Evolutionary conservation across 2,329 filamentous ascomycete genomes (phyloP).

Genomic region (Macrophomina pseudophaseolina): DNA sequence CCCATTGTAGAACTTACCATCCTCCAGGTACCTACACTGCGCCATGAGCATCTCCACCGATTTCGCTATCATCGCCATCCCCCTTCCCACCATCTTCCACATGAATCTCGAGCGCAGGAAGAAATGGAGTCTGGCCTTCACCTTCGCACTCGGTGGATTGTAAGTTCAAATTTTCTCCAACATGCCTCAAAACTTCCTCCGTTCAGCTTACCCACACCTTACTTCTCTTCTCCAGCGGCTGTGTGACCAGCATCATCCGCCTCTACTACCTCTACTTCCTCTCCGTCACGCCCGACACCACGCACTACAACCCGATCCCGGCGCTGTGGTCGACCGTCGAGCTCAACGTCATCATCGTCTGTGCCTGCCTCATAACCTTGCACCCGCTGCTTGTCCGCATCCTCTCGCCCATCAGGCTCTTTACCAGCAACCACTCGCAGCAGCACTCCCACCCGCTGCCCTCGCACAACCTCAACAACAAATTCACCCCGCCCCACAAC

Average conservation of each 20-base stretch:
- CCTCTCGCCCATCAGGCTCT: not conserved
- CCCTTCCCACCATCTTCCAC: slow-evolving; percentile 30
- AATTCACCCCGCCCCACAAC: not conserved
- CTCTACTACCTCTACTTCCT: slow-evolving; percentile 34
- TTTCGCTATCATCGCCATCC: slow-evolving; percentile 8
- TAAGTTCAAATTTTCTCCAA: slow-evolving; percentile 28
- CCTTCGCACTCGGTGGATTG: slow-evolving; percentile 41
- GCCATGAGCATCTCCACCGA: slow-evolving; percentile 13
- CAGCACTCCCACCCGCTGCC: not conserved
- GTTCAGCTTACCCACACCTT: not conserved
- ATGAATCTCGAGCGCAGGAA: slow-evolving; percentile 33
- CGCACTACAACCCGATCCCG: slow-evolving; percentile 37
- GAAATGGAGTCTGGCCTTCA: slow-evolving; percentile 36
- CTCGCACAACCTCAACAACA: not conserved
- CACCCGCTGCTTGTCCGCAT: slow-evolving; percentile 34
- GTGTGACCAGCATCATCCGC: slow-evolving; percentile 31
- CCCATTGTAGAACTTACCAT: not conserved
- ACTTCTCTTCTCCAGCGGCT: slow-evolving; percentile 28
- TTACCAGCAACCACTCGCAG: not conserved
- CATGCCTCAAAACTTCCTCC: not conserved
- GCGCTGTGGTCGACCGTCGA: slow-evolving; percentile 36
- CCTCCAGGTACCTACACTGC: not conserved
- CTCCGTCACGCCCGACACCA: slow-evolving; percentile 34
- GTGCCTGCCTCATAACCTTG: slow-evolving; percentile 37
- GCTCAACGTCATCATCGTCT: slow-evolving; percentile 38